Percentiles rank a stretch among this genome's conserved stretches.
Conservation (phyloP, 1,284 basidiomycete species). For the Chalciporus sp. region DNA sequence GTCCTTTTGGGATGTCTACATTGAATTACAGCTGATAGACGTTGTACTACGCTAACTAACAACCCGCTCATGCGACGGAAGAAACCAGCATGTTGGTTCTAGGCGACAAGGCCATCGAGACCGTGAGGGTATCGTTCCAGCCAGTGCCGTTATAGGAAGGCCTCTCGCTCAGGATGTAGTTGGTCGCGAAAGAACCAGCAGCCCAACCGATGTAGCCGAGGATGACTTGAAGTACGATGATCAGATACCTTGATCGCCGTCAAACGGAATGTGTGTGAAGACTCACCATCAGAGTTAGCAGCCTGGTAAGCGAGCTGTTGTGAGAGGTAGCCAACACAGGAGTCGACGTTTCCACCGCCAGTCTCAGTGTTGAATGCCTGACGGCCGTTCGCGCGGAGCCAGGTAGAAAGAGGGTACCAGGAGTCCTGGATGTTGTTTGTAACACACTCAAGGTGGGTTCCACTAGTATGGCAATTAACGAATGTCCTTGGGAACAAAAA, state of each 20-base stretch:
- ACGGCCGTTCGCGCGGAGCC: conserved; percentile 53
- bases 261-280: neutral
- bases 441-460: conserved; percentile 41
- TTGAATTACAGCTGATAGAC: neutral
- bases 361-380: conserved; percentile 67
- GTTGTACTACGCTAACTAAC: neutral
- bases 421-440: conserved; percentile 55
- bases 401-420: conserved; percentile 51
- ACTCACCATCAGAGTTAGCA: conserved; percentile 51
- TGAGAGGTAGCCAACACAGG: conserved; percentile 48
- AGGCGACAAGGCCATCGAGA: conserved; percentile 44
- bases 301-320: conserved; percentile 54
- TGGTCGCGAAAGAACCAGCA: conserved; percentile 38
- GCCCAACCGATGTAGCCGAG: conserved; percentile 51
- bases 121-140: conserved; percentile 47
- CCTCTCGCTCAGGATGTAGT: conserved; percentile 41
- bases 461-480: conserved; percentile 14
- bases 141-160: conserved; percentile 38
- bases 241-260: neutral
- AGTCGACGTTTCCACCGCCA: conserved; percentile 56
- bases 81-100: conserved; percentile 23
- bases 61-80: conserved; percentile 5
- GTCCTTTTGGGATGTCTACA: neutral
- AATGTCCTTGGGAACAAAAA: conserved; percentile 6
- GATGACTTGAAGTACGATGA: conserved; percentile 29